A percentile compares a stretch with the other conserved stretches of the same genome.
These are phyloP conservation scores for Rhododendron griersonianum DNA, from an alignment of 148 eudicot species.

Conservation along the genomic window DNA sequence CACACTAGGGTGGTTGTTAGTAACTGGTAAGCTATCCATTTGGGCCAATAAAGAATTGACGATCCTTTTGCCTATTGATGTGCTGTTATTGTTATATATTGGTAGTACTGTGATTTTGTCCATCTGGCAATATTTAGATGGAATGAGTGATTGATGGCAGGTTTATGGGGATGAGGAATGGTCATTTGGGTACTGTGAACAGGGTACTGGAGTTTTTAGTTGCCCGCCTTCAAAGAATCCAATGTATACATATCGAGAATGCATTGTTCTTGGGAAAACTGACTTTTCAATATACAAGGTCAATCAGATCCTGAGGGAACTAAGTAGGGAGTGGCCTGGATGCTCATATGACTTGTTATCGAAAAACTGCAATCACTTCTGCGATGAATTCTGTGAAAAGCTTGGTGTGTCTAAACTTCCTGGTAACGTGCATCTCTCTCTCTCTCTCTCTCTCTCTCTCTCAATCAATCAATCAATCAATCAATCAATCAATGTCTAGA, in stretches of 20 bases:
- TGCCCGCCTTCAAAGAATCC: slow-evolving; percentile 89
- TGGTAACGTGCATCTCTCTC: slow-evolving; percentile 35
- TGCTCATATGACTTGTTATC: slow-evolving; percentile 74
- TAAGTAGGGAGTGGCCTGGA: slow-evolving; percentile 99
- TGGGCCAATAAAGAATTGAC: not conserved
- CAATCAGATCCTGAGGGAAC: slow-evolving; percentile 73
- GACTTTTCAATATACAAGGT: slow-evolving; percentile 50
- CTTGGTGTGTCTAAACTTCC: slow-evolving; percentile 91
- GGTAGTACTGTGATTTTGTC: not conserved
- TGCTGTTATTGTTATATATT: not conserved
- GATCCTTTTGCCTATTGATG: not conserved
- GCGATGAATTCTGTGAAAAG: slow-evolving; percentile 83
- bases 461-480: not conserved
- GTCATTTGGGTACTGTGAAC: slow-evolving; percentile 97
- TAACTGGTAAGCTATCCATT: not conserved
- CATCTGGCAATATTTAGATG: slow-evolving; percentile 2
- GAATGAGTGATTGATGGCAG: slow-evolving; percentile 34
- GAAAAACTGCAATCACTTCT: slow-evolving; percentile 95
- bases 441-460: not conserved
- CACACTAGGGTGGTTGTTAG: not conserved
- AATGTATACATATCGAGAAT: slow-evolving; percentile 89
- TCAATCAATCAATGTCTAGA: not conserved
- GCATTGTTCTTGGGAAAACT: slow-evolving; percentile 75
- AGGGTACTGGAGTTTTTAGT: slow-evolving; percentile 90
- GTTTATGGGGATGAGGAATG: slow-evolving; percentile 85